Conservation (phyloP, 2,329 filamentous ascomycete genomes). For the Aureobasidium subglaciale region DNA sequence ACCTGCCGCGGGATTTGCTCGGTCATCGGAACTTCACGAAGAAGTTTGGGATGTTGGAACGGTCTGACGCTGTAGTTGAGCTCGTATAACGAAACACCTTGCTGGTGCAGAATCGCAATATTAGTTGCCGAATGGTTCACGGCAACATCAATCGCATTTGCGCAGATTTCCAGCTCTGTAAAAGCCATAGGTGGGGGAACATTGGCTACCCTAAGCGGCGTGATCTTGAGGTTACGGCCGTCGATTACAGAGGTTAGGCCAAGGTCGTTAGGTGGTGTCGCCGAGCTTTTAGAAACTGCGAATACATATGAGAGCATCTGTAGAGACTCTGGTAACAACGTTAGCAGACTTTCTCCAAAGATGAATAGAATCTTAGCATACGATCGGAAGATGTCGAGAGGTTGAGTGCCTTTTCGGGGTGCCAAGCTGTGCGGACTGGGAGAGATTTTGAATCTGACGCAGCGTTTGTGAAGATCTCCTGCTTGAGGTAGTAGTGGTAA, state of each 20-base stretch:
- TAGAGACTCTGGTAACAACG: conserved; percentile 9
- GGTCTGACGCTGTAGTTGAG: conserved; percentile 58
- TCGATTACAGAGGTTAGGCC: conserved; percentile 81
- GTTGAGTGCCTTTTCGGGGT: conserved; percentile 70
- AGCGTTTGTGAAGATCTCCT: conserved; percentile 54
- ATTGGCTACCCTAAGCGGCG: conserved; percentile 75
- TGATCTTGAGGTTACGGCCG: conserved; percentile 72
- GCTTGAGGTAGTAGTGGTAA: conserved; percentile 97
- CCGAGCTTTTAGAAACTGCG: conserved; percentile 60
- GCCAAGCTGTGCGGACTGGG: conserved; percentile 51
- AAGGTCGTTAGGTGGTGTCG: conserved; percentile 63
- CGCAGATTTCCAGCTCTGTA: conserved; percentile 59
- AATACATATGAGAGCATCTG: conserved; percentile 57
- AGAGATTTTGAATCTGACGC: conserved; percentile 15
- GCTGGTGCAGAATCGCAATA: conserved; percentile 65
- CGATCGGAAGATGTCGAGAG: conserved; percentile 1
- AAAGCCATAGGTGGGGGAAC: conserved; percentile 90
- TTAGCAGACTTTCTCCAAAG: background rate
- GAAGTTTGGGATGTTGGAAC: conserved; percentile 34
- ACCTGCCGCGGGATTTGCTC: conserved; percentile 37
- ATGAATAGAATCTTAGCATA: background rate
- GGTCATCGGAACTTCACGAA: background rate
- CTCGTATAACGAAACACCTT: conserved; percentile 60
- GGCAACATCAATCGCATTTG: conserved; percentile 65
- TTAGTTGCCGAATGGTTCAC: conserved; percentile 58